A percentile compares a stretch with the other conserved stretches of the same genome.
These are phyloP conservation scores for Eucalyptus pumila DNA, from an alignment of 345 rosid species.

Conservation along the genomic window DNA sequence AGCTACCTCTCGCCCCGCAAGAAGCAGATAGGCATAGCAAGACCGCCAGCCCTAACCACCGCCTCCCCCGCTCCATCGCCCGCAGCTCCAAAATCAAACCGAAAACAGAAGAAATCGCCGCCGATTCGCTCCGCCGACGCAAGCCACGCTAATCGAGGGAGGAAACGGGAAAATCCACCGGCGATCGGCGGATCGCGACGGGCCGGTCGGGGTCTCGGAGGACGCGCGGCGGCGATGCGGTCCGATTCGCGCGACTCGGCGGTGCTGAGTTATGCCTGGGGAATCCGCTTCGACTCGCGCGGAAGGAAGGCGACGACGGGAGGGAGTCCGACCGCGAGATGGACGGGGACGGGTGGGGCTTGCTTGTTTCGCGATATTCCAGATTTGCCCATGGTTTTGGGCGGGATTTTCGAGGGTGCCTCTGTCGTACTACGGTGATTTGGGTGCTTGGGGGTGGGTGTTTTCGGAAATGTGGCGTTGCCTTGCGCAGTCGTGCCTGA, in stretches of 20 bases:
- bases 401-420: not conserved
- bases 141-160: not conserved
- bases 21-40: not conserved
- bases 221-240: not conserved
- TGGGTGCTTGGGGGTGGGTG: not conserved
- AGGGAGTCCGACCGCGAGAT: not conserved
- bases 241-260: not conserved
- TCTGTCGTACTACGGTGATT: not conserved
- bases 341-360: not conserved
- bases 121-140: not conserved
- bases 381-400: not conserved
- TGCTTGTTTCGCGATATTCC: not conserved
- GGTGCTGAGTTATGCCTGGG: not conserved
- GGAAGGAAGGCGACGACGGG: not conserved
- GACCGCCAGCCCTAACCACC: not conserved
- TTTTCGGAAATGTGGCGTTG: not conserved
- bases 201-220: not conserved
- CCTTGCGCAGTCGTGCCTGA: not conserved
- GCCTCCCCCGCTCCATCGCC: not conserved
- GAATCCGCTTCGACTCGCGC: not conserved
- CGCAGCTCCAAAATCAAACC: not conserved
- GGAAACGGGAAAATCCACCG: not conserved
- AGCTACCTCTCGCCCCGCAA: not conserved
- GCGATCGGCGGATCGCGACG: not conserved
- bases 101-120: not conserved